Percentiles rank a stretch among this genome's conserved stretches.
phyloP scores from a whole-genome alignment of 306 rosid species.

The Mimosa bimucronata region DNA sequence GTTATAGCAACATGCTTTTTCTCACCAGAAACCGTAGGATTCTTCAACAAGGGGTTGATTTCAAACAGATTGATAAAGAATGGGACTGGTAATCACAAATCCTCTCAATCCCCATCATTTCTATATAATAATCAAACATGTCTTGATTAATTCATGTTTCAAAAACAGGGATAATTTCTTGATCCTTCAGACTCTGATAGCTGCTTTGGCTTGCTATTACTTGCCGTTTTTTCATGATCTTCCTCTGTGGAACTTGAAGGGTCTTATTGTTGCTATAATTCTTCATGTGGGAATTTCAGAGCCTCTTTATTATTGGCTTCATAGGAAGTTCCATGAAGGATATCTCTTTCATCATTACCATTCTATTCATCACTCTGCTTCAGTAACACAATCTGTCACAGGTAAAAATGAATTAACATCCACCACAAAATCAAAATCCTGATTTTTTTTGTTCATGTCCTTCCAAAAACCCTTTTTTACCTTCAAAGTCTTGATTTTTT shows the following conservation, averaged over 20 bases:
- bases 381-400: conserved; percentile 64
- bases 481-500: background rate
- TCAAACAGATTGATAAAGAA: conserved; percentile 66
- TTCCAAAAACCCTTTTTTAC: background rate
- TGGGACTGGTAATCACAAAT: conserved; percentile 71
- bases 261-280: conserved; percentile 55
- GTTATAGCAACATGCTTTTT: conserved; percentile 49
- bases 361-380: conserved; percentile 84
- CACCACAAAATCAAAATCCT: background rate
- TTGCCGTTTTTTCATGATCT: conserved; percentile 66
- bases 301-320: conserved; percentile 81
- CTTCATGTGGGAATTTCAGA: conserved; percentile 84
- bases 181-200: conserved; percentile 71
- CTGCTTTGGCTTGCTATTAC: conserved; percentile 45
- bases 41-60: conserved; percentile 55
- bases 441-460: background rate
- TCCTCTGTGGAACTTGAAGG: conserved; percentile 68
- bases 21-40: conserved; percentile 46
- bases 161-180: conserved; percentile 79
- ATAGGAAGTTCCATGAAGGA: conserved; percentile 58
- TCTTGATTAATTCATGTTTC: background rate
- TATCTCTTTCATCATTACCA: conserved; percentile 68
- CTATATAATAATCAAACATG: background rate
- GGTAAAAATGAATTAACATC: conserved; percentile 48
- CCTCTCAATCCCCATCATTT: background rate